A percentile compares a stretch with the other conserved stretches of the same genome.
Conservation (phyloP, 192 early-diverging fungal genomes). For the Umbelopsis isabellina region DNA sequence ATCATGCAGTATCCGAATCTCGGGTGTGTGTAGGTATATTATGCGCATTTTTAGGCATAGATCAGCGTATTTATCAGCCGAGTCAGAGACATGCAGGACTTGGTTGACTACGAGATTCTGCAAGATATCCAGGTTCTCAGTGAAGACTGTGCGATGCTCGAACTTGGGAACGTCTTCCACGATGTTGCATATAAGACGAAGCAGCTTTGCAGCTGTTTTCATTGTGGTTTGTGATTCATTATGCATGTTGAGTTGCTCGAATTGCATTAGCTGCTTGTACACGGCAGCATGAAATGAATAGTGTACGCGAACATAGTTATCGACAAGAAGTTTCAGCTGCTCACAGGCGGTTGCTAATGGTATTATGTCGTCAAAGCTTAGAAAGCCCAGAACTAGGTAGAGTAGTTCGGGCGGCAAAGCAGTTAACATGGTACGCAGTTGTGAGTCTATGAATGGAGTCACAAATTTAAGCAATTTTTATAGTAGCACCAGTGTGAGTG, state of each 20-base stretch:
- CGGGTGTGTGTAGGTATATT: constrained; percentile 36
- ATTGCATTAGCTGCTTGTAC: neutral
- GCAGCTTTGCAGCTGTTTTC: constrained; percentile 4
- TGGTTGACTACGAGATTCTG: constrained; percentile 29
- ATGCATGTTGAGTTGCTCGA: neutral
- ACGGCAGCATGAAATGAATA: neutral
- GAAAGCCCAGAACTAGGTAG: constrained; percentile 6
- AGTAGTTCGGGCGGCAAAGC: constrained; percentile 11
- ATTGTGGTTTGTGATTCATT: neutral
- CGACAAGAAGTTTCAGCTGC: neutral
- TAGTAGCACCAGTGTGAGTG: no score
- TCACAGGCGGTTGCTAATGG: neutral
- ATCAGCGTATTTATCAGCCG: constrained; percentile 33
- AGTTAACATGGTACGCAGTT: constrained; percentile 2
- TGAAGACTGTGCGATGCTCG: constrained; percentile 32
- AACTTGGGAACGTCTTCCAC: constrained; percentile 21
- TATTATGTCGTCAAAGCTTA: neutral
- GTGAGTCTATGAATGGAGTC: no score
- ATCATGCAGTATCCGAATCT: constrained; percentile 42
- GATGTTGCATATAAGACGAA: constrained; percentile 26
- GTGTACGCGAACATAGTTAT: neutral
- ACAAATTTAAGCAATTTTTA: no score
- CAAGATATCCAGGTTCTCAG: constrained; percentile 31
- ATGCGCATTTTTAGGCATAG: constrained; percentile 36
- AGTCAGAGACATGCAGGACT: constrained; percentile 18